A percentile compares a stretch with the other conserved stretches of the same genome.
Evolutionary conservation across 164 flowering plant genomes (phyloP).

Genomic region (Taxillus chinensis): DNA sequence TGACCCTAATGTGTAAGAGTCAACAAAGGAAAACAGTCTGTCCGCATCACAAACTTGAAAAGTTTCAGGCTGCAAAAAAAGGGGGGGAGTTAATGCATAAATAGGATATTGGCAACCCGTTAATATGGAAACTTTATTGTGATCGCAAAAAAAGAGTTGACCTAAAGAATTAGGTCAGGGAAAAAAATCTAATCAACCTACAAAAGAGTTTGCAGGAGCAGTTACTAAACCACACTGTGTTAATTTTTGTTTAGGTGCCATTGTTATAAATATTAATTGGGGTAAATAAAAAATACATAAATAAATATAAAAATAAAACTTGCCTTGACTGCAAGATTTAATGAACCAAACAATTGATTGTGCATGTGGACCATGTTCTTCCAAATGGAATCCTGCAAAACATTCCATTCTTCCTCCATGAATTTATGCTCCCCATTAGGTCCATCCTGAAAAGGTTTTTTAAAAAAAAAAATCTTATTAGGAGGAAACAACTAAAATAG

Average conservation of each 20-base stretch:
- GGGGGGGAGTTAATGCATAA: too few species aligned
- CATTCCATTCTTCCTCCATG: slow-evolving; percentile 47
- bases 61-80: slow-evolving; percentile 37
- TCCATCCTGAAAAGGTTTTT: slow-evolving; percentile 22
- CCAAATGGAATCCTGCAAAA: slow-evolving; percentile 40
- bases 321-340: slow-evolving; percentile 38
- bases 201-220: too few species aligned
- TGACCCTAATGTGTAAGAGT: slow-evolving; percentile 54
- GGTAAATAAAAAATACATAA: not conserved
- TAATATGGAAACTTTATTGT: too few species aligned
- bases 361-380: slow-evolving; percentile 43
- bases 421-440: slow-evolving; percentile 24
- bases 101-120: too few species aligned
- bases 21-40: slow-evolving; percentile 39
- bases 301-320: slow-evolving; percentile 14
- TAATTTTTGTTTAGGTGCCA: too few species aligned
- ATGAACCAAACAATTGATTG: slow-evolving; percentile 62
- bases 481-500: not conserved
- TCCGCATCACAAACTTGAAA: slow-evolving; percentile 38
- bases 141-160: too few species aligned
- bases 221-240: too few species aligned
- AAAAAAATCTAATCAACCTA: too few species aligned
- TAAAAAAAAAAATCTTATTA: not conserved
- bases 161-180: too few species aligned
- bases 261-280: too few species aligned